Base-by-base conservation (phyloP, 257 asterid genomes). In the Scutellaria baicalensis region DNA sequence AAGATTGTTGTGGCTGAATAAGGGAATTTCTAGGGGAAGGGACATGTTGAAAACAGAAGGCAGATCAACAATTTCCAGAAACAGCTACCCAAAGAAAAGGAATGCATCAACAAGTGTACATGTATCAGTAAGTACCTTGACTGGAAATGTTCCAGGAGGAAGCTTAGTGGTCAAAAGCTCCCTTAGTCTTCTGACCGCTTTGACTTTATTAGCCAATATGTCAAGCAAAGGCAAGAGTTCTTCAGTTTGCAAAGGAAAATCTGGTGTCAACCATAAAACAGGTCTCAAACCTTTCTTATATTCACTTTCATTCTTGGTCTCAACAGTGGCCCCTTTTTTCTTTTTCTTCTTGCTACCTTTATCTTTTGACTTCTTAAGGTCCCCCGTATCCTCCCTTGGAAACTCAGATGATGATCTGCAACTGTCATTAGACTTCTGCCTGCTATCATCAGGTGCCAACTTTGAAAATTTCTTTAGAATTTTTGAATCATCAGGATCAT, bases 111-210 rank as follows among this genome's bases (percentile, higher is more conserved):
- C 62, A 49, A 33, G 35, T 65, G 55, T 35, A 51, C 54, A 64
- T 44, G 60, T 44, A 55, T 67, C 33, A 17, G 16, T 14, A 73
- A 43, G 68, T 94, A 94, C 99, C 99, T 94, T 94, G 78, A 84
- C 97, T 52, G 99, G 99, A 78, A 94, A 94, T 35, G 99, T 91
- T 75, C 95, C 97, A 64, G 78, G 71, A 68, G 98, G 99, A 70
- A 94, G 86, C 76, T 89, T 94, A 36, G 99, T 94, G 55, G 99
- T 94, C 86, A 94, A 81, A 71, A 94, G 91, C 91, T 94, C 99
- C 59, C 98, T 83, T 52, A 94, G 85, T 85, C 99, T 94, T 80
- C 98, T 82, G 20, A 94, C 82, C 10, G 97, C 98, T 79, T 94
- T 94, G 71, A 94, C 99, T 84, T 94, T 94, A 82, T 89, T 89